Evolutionary conservation across 2,329 filamentous ascomycete species (phyloP).

Genomic region (Diplodia scrobiculata): DNA sequence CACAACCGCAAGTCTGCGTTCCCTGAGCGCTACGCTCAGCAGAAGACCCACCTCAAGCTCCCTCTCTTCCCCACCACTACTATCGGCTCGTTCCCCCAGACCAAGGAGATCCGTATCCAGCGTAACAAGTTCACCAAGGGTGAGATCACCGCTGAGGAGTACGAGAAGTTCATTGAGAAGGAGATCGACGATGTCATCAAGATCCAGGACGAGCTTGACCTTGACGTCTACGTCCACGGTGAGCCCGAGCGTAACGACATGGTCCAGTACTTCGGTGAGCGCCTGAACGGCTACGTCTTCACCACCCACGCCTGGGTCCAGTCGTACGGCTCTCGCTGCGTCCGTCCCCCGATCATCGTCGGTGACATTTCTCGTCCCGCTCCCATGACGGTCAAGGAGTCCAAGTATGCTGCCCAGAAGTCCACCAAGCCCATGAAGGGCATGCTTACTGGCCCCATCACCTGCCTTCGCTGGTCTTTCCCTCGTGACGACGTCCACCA

Average conservation of each 20-base stretch:
- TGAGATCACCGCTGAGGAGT: slow-evolving; percentile 87
- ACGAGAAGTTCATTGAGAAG: slow-evolving; percentile 99
- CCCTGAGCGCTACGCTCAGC: slow-evolving; percentile 77
- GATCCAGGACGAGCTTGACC: slow-evolving; percentile 96
- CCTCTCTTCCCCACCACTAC: slow-evolving; percentile 98
- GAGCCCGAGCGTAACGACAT: slow-evolving; percentile 99
- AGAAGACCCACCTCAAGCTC: slow-evolving; percentile 90
- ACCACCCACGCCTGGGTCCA: slow-evolving; percentile 99
- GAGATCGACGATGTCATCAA: slow-evolving; percentile 94
- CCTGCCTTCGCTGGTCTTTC: slow-evolving; percentile 99
- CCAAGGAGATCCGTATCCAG: slow-evolving; percentile 94
- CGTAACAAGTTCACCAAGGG: slow-evolving; percentile 99
- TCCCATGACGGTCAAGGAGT: slow-evolving; percentile 99
- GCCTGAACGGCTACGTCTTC: slow-evolving; percentile 94
- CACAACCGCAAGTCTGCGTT: slow-evolving; percentile 94
- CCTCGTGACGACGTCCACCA: slow-evolving; percentile 99
- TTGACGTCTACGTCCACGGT: slow-evolving; percentile 97
- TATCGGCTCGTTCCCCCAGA: slow-evolving; percentile 99
- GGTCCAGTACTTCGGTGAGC: slow-evolving; percentile 99
- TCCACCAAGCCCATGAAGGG: slow-evolving; percentile 99
- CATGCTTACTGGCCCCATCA: slow-evolving; percentile 99
- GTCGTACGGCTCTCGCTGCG: slow-evolving; percentile 96
- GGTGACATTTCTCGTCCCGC: slow-evolving; percentile 96
- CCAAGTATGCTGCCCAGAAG: slow-evolving; percentile 94
- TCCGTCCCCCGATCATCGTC: slow-evolving; percentile 96